These are phyloP conservation scores for Aureobasidium sp. DNA, from an alignment of 2,329 filamentous ascomycete genomes.

Conservation along the genomic window DNA sequence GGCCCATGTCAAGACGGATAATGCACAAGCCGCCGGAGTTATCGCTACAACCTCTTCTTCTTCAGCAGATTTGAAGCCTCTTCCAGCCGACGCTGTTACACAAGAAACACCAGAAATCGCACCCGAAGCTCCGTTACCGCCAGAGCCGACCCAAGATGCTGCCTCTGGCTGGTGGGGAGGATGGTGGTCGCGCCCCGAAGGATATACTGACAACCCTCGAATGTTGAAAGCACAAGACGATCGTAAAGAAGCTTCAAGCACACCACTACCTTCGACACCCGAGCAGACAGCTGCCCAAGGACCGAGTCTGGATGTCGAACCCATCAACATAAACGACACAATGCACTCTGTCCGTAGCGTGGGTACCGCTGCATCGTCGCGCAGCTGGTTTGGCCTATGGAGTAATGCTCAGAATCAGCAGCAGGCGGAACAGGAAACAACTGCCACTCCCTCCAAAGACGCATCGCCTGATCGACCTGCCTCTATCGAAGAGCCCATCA, in stretches of 20 bases:
- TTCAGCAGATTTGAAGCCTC: not conserved
- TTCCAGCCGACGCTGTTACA: not conserved
- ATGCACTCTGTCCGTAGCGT: not conserved
- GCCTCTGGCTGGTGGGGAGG: conserved; percentile 29
- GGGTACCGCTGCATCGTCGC: conserved; percentile 14
- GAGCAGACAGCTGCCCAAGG: conserved; percentile 12
- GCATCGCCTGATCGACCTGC: conserved; percentile 13
- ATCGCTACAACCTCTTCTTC: not conserved
- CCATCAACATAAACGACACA: conserved; percentile 6
- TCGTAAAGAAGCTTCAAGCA: conserved; percentile 30
- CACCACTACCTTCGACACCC: conserved; percentile 31
- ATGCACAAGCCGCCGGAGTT: conserved; percentile 16
- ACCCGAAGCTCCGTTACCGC: conserved; percentile 31
- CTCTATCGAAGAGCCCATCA: conserved; percentile 9
- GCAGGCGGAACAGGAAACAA: conserved; percentile 19
- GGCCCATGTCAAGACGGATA: conserved; percentile 15
- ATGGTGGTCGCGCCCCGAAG: conserved; percentile 44
- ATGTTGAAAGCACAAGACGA: conserved; percentile 23
- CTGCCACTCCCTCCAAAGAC: not conserved
- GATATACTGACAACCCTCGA: conserved; percentile 29
- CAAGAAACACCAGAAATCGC: not conserved
- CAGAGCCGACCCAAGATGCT: conserved; percentile 27
- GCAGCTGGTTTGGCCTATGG: conserved; percentile 43
- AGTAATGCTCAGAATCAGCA: conserved; percentile 37
- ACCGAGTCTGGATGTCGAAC: not conserved